Conservation (phyloP, 2,329 filamentous ascomycete species). For the Samsoniella hepiali region DNA sequence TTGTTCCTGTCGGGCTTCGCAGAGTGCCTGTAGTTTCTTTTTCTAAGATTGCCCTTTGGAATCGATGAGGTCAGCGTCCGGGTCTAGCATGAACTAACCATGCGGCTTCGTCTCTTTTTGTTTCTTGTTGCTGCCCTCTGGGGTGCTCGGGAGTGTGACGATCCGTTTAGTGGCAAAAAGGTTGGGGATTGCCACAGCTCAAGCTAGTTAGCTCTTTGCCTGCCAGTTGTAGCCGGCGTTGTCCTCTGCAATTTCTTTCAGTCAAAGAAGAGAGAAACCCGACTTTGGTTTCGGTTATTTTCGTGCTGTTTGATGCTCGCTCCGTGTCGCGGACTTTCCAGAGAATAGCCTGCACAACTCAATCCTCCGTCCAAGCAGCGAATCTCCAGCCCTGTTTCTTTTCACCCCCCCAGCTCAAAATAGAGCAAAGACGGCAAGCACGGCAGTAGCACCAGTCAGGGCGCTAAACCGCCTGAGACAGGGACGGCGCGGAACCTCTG, state of each 20-base stretch:
- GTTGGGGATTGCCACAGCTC: too few relatives aligned
- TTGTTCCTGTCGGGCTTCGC: too few relatives aligned
- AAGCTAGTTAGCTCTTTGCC: too few relatives aligned
- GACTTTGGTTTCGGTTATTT: too few relatives aligned
- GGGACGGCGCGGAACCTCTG: conserved; percentile 6
- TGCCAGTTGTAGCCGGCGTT: too few relatives aligned
- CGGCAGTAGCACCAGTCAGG: neutral
- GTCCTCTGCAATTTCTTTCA: too few relatives aligned
- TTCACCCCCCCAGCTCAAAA: neutral
- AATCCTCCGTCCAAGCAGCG: too few relatives aligned
- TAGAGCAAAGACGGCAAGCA: neutral
- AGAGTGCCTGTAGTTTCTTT: neutral
- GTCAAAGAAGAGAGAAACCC: too few relatives aligned
- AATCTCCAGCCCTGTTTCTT: neutral
- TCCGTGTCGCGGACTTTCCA: too few relatives aligned
- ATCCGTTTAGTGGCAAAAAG: neutral
- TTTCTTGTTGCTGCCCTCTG: neutral
- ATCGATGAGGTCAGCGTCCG: neutral
- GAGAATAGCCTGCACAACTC: too few relatives aligned
- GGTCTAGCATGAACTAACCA: neutral
- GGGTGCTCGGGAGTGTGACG: neutral
- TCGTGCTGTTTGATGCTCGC: too few relatives aligned
- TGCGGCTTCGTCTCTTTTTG: neutral
- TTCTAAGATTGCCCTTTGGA: neutral
- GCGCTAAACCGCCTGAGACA: conserved; percentile 7